Evolutionary conservation across 2,329 filamentous ascomycete genomes (phyloP).

Genomic region (Aspergillus candidus): DNA sequence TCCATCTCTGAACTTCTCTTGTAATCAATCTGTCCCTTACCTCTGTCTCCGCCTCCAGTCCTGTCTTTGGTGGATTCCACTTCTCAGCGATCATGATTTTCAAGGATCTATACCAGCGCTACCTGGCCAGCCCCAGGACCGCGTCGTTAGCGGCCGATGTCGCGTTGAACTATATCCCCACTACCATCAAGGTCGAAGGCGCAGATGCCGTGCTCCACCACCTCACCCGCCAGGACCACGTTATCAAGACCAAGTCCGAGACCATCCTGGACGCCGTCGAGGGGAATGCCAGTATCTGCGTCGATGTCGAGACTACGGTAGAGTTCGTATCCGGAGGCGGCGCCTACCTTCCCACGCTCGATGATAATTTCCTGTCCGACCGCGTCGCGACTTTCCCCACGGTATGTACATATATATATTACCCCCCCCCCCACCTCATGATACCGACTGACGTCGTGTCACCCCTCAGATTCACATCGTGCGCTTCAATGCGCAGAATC

Average conservation of each 20-base stretch:
- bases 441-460: not conserved
- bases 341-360: slow-evolving; percentile 77
- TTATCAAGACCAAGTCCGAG: slow-evolving; percentile 78
- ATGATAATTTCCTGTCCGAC: slow-evolving; percentile 90
- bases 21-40: slow-evolving; percentile 7
- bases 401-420: slow-evolving; percentile 54
- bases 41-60: slow-evolving; percentile 3
- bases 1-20: slow-evolving; percentile 9
- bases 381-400: slow-evolving; percentile 71
- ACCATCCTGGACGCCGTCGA: slow-evolving; percentile 70
- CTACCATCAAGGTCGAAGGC: slow-evolving; percentile 67
- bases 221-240: slow-evolving; percentile 61
- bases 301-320: slow-evolving; percentile 75
- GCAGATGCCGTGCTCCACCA: slow-evolving; percentile 77
- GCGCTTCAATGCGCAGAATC: slow-evolving; percentile 66
- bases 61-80: not conserved
- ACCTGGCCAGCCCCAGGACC: slow-evolving; percentile 61
- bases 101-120: slow-evolving; percentile 59
- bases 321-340: slow-evolving; percentile 79
- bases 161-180: slow-evolving; percentile 82
- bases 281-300: slow-evolving; percentile 59
- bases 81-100: slow-evolving; percentile 32
- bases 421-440: not conserved
- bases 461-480: slow-evolving; percentile 72
- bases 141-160: slow-evolving; percentile 60